Percentiles rank a stretch among this genome's conserved stretches.
These are phyloP conservation scores for Amaranthus cruentus DNA, from an alignment of 148 eudicot species.

Conservation along the genomic window DNA sequence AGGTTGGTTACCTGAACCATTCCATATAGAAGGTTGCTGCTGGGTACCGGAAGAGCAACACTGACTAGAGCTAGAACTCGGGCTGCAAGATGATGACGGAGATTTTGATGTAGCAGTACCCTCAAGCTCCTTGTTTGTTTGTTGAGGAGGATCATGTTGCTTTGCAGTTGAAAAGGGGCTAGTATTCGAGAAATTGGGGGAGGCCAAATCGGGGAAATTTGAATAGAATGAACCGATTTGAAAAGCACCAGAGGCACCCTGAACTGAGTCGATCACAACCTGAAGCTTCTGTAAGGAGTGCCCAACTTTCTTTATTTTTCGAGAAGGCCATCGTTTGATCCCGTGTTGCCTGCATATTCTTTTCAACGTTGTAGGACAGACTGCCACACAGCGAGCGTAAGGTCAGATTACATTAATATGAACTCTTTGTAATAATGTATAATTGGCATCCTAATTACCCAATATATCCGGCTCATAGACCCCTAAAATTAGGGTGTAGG, in stretches of 20 bases:
- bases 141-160: conserved; percentile 28
- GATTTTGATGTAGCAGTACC: conserved; percentile 48
- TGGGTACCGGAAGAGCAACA: conserved; percentile 63
- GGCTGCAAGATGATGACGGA: conserved; percentile 66
- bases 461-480: too few species aligned
- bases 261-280: conserved; percentile 81
- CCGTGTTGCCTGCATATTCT: conserved; percentile 93
- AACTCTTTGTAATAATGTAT: too few species aligned
- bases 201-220: conserved; percentile 68
- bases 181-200: conserved; percentile 46
- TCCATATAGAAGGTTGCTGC: conserved; percentile 34
- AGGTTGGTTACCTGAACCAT: conserved; percentile 17
- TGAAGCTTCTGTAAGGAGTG: conserved; percentile 83
- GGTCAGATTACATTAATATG: not conserved
- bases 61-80: conserved; percentile 67
- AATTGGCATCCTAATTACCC: too few species aligned
- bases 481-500: too few species aligned
- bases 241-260: conserved; percentile 66
- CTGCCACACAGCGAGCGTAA: conserved; percentile 35
- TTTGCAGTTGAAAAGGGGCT: conserved; percentile 42
- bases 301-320: conserved; percentile 89
- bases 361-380: conserved; percentile 93
- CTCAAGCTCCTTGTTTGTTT: conserved; percentile 30
- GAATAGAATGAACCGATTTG: conserved; percentile 79
- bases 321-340: conserved; percentile 91